These are phyloP conservation scores for Wallacemonas collosoma DNA, from an alignment of 208 protist species.

Conservation along the genomic window DNA sequence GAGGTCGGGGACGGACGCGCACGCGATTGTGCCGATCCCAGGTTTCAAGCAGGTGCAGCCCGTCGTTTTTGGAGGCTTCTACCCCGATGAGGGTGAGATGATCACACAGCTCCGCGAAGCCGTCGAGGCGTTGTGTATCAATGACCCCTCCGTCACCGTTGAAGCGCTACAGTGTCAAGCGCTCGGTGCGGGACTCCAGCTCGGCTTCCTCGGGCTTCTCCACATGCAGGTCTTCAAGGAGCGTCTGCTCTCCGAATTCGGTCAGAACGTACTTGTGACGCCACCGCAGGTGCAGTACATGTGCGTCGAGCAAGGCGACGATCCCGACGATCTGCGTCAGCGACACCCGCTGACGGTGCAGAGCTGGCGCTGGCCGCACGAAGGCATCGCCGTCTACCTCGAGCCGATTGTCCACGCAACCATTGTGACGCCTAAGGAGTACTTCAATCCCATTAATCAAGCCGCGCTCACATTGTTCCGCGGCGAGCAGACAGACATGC, in stretches of 20 bases:
- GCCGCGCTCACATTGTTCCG: slow-evolving; percentile 69
- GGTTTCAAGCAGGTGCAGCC: slow-evolving; percentile 83
- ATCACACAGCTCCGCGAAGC: slow-evolving; percentile 89
- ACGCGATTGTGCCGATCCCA: slow-evolving; percentile 36
- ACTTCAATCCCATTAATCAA: slow-evolving; percentile 87
- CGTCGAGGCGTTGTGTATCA: slow-evolving; percentile 94
- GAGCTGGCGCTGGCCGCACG: slow-evolving; percentile 87
- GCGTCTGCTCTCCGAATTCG: slow-evolving; percentile 94
- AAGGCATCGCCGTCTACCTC: slow-evolving; percentile 76
- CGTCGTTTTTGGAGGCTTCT: slow-evolving; percentile 97
- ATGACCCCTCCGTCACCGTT: slow-evolving; percentile 93
- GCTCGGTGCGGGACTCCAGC: slow-evolving; percentile 92
- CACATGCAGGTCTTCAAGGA: slow-evolving; percentile 98
- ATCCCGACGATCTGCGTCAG: slow-evolving; percentile 28
- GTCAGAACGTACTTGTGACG: slow-evolving; percentile 92
- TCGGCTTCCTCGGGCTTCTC: slow-evolving; percentile 97
- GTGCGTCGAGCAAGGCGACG: slow-evolving; percentile 46
- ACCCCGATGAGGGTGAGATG: slow-evolving; percentile 88
- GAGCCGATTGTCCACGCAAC: slow-evolving; percentile 92
- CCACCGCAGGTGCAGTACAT: slow-evolving; percentile 94
- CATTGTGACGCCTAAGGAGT: slow-evolving; percentile 90
- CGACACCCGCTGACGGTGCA: slow-evolving; percentile 62
- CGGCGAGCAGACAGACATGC: slow-evolving; percentile 73
- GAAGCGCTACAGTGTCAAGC: slow-evolving; percentile 84
- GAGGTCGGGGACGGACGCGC: neutral